Conservation (phyloP, 116 monocot genomes). For the Zostera marina region DNA sequence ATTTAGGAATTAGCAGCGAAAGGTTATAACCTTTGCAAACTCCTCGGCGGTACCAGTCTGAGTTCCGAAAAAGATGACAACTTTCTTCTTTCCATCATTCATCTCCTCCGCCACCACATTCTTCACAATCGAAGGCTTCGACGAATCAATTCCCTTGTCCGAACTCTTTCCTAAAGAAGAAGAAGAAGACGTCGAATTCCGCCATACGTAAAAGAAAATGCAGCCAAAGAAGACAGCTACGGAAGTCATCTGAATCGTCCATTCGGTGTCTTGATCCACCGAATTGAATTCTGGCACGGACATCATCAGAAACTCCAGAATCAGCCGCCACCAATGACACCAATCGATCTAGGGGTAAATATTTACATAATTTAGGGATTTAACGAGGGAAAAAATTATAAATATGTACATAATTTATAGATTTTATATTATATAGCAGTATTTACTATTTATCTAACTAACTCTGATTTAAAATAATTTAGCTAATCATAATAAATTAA, state of each 20-base stretch:
- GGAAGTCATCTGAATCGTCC: constrained; percentile 16
- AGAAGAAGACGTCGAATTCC: constrained; percentile 11
- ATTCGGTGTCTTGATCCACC: not conserved
- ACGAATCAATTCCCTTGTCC: constrained; percentile 12
- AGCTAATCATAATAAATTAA: too few species aligned
- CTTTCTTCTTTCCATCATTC: constrained; percentile 62
- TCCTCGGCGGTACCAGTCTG: constrained; percentile 93
- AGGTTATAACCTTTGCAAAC: constrained; percentile 58
- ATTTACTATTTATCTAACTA: too few species aligned
- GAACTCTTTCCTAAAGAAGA: constrained; percentile 5
- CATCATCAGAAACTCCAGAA: too few species aligned
- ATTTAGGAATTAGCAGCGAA: not conserved
- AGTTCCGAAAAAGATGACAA: constrained; percentile 73
- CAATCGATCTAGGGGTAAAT: too few species aligned
- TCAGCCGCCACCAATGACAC: too few species aligned
- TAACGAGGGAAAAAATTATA: too few species aligned
- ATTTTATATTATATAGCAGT: too few species aligned
- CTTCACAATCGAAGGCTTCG: constrained; percentile 16
- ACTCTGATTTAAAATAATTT: too few species aligned
- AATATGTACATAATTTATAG: too few species aligned
- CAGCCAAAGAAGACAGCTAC: constrained; percentile 19
- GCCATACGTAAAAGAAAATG: constrained; percentile 27
- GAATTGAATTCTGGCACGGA: not conserved
- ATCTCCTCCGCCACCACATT: constrained; percentile 10
- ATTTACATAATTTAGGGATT: too few species aligned